These are phyloP conservation scores for Colletotrichum falcatum DNA, from an alignment of 2,329 filamentous ascomycete genomes.

Conservation along the genomic window DNA sequence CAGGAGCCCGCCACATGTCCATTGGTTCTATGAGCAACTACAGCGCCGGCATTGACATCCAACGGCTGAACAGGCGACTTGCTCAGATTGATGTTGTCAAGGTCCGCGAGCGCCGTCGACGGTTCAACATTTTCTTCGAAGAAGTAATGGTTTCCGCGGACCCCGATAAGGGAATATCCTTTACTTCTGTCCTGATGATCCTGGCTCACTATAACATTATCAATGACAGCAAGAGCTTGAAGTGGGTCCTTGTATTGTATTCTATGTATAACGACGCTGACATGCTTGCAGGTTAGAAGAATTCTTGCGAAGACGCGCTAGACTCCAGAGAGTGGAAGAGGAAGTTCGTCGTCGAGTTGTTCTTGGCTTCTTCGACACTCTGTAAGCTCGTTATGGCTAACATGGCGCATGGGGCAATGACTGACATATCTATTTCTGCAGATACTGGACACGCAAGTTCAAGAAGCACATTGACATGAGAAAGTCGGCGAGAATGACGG, in stretches of 20 bases:
- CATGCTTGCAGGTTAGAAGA: slow-evolving; percentile 79
- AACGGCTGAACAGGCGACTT: slow-evolving; percentile 80
- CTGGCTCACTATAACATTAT: slow-evolving; percentile 99
- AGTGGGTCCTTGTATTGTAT: slow-evolving; percentile 59
- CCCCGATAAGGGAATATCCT: slow-evolving; percentile 88
- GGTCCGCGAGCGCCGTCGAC: slow-evolving; percentile 79
- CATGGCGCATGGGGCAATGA: slow-evolving; percentile 40
- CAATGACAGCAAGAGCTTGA: slow-evolving; percentile 94
- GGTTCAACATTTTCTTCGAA: slow-evolving; percentile 96
- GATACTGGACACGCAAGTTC: slow-evolving; percentile 87
- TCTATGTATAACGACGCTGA: background rate
- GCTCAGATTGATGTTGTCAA: slow-evolving; percentile 78
- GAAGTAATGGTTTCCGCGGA: slow-evolving; percentile 96
- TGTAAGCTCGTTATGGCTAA: slow-evolving; percentile 61
- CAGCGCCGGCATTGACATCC: slow-evolving; percentile 75
- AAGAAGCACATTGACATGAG: slow-evolving; percentile 79
- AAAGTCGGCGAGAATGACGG: slow-evolving; percentile 80
- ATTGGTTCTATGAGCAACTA: slow-evolving; percentile 64
- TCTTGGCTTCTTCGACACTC: slow-evolving; percentile 93
- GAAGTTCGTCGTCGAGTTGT: slow-evolving; percentile 91
- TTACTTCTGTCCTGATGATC: slow-evolving; percentile 93
- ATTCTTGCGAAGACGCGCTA: slow-evolving; percentile 88
- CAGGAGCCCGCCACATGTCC: slow-evolving; percentile 62
- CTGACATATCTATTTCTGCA: slow-evolving; percentile 44
- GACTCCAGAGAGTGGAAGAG: slow-evolving; percentile 94